Evolutionary conservation across 2,329 filamentous ascomycete genomes (phyloP).

Genomic region (Fonsecaea pedrosoi): DNA sequence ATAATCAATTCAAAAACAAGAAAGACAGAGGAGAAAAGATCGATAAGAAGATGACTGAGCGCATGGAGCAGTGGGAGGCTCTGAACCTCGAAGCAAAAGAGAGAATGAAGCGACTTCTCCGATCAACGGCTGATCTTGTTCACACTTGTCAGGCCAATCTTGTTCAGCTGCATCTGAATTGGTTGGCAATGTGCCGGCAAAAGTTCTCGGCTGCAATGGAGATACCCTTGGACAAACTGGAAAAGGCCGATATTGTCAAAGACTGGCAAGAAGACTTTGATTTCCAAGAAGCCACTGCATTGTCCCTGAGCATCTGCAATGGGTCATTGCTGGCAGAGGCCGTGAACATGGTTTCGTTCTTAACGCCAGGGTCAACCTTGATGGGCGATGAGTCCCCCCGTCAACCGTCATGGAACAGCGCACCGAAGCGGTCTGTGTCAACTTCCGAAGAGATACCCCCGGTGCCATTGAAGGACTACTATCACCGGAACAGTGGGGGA

Average conservation of each 20-base stretch:
- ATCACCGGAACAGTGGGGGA: slow-evolving; percentile 34
- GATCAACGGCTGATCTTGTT: slow-evolving; percentile 80
- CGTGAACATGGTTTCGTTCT: slow-evolving; percentile 65
- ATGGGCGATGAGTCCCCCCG: slow-evolving; percentile 50
- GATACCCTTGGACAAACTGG: slow-evolving; percentile 71
- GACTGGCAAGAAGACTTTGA: slow-evolving; percentile 81
- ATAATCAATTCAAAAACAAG: slow-evolving; percentile 78
- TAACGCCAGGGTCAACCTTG: slow-evolving; percentile 59
- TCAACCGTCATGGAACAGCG: slow-evolving; percentile 58
- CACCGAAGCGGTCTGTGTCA: slow-evolving; percentile 48
- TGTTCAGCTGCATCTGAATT: slow-evolving; percentile 80
- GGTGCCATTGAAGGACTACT: slow-evolving; percentile 42
- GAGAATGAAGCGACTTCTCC: slow-evolving; percentile 84
- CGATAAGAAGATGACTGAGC: slow-evolving; percentile 82
- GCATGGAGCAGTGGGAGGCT: slow-evolving; percentile 86
- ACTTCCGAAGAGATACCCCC: slow-evolving; percentile 62
- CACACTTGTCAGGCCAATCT: slow-evolving; percentile 83
- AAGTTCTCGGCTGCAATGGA: slow-evolving; percentile 63
- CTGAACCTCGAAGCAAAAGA: slow-evolving; percentile 93
- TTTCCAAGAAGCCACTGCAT: slow-evolving; percentile 74
- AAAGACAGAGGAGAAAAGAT: slow-evolving; percentile 82
- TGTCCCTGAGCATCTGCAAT: slow-evolving; percentile 78
- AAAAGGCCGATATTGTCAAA: slow-evolving; percentile 74
- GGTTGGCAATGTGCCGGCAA: slow-evolving; percentile 82
- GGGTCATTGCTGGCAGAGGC: slow-evolving; percentile 67